Percentiles rank a stretch among this genome's conserved stretches.
Conservation (phyloP, 257 asterid species). For the Plantago major region DNA sequence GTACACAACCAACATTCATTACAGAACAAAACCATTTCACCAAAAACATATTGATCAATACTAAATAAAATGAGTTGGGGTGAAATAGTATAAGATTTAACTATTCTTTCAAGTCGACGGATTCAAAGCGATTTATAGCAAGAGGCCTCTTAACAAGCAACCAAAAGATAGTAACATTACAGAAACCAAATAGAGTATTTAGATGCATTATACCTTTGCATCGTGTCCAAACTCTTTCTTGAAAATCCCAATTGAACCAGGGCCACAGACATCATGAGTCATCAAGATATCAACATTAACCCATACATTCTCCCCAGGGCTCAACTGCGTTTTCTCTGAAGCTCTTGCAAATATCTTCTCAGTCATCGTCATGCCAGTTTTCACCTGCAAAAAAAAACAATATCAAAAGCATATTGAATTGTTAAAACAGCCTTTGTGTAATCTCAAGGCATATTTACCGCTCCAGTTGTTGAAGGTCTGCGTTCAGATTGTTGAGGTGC, state of each 20-base stretch:
- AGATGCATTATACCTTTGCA: constrained; percentile 58
- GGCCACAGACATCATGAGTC: constrained; percentile 96
- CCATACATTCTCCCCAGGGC: constrained; percentile 94
- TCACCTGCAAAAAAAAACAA: constrained; percentile 49
- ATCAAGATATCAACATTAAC: constrained; percentile 81
- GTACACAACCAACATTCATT: no score
- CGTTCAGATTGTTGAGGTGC: constrained; percentile 75
- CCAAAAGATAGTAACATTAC: no score
- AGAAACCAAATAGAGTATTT: no score
- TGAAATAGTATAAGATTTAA: no score
- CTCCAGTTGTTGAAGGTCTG: constrained; percentile 71
- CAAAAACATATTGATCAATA: no score
- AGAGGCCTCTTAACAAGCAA: no score
- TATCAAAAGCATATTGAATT: constrained; percentile 13
- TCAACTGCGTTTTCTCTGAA: constrained; percentile 66
- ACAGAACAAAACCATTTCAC: no score
- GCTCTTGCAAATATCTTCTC: constrained; percentile 85
- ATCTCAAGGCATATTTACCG: constrained; percentile 28
- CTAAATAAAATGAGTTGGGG: no score
- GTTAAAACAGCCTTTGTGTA: background rate
- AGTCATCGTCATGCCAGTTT: constrained; percentile 88
- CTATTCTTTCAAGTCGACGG: no score
- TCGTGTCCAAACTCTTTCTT: constrained; percentile 83
- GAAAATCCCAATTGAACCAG: constrained; percentile 75
- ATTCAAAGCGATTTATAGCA: no score